Conservation (phyloP, 2,329 filamentous ascomycete genomes). For the Lachnellula willkommii region DNA sequence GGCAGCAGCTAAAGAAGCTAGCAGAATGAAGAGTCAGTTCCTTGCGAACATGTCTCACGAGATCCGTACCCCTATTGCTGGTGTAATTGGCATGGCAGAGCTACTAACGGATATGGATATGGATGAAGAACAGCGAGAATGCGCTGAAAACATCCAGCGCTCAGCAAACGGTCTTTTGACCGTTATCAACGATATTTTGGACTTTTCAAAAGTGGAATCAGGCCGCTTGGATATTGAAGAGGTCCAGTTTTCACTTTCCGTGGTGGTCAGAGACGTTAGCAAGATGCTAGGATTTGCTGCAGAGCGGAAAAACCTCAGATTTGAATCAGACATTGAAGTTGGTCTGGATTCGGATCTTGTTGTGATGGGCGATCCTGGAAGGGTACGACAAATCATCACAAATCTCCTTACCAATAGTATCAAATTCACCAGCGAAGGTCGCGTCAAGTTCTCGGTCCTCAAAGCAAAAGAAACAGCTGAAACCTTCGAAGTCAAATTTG, state of each 20-base stretch:
- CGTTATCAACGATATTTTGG: conserved; percentile 86
- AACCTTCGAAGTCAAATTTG: conserved; percentile 62
- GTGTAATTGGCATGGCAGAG: conserved; percentile 76
- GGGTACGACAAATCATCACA: conserved; percentile 76
- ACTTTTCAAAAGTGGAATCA: conserved; percentile 82
- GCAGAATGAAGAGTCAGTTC: conserved; percentile 73
- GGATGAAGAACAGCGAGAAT: conserved; percentile 66
- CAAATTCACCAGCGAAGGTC: conserved; percentile 67
- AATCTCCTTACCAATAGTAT: conserved; percentile 74
- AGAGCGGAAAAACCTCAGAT: conserved; percentile 70
- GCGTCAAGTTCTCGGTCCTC: conserved; percentile 60
- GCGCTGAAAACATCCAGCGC: conserved; percentile 70
- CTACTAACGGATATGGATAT: conserved; percentile 64
- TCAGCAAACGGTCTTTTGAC: conserved; percentile 78
- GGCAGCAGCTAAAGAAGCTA: conserved; percentile 73
- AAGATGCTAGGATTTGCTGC: conserved; percentile 87
- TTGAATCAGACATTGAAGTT: conserved; percentile 56
- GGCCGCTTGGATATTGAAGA: conserved; percentile 73
- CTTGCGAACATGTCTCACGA: conserved; percentile 79
- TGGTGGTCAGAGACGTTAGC: conserved; percentile 71
- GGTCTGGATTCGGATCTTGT: conserved; percentile 62
- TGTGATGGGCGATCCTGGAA: conserved; percentile 80
- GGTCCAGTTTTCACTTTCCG: conserved; percentile 69
- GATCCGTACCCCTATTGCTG: conserved; percentile 72
- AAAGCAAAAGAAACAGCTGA: conserved; percentile 61